Evolutionary conservation across 2,329 filamentous ascomycete species (phyloP).

Genomic region (Exophiala viscosa): DNA sequence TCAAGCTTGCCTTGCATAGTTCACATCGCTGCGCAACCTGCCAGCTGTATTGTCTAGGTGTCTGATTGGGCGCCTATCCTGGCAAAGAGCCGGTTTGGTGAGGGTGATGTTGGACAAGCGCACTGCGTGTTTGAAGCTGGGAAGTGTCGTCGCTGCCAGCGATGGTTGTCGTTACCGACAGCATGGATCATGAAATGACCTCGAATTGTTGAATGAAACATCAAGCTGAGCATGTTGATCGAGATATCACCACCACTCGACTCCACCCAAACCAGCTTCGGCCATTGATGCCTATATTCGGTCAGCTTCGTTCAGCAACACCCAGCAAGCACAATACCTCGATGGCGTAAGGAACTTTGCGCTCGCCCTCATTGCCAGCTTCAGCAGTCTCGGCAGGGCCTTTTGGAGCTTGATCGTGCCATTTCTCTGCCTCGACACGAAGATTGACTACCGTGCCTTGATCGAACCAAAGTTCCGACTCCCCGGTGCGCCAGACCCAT

Average conservation of each 20-base stretch:
- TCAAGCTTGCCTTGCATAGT: not conserved
- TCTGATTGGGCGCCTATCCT: too few species aligned
- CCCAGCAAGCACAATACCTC: conserved; percentile 33
- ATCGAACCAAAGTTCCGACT: conserved; percentile 79
- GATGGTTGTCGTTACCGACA: not conserved
- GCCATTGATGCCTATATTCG: conserved; percentile 43
- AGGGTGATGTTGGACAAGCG: too few species aligned
- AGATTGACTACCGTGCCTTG: conserved; percentile 84
- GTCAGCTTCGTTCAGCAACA: conserved; percentile 16
- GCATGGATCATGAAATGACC: not conserved
- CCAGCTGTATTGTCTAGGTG: too few species aligned
- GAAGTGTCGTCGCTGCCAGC: not conserved
- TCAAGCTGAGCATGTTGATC: not conserved
- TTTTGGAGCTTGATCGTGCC: conserved; percentile 66
- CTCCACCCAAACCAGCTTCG: conserved; percentile 43
- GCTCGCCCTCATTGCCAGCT: conserved; percentile 17
- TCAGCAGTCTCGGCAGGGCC: conserved; percentile 6
- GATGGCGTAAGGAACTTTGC: conserved; percentile 40
- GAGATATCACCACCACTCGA: conserved; percentile 43
- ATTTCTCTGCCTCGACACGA: conserved; percentile 79
- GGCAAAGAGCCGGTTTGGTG: too few species aligned
- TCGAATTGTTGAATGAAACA: not conserved
- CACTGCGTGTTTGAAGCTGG: too few species aligned
- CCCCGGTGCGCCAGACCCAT: conserved; percentile 77
- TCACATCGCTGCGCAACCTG: not conserved